These are phyloP conservation scores for Casuarina cunninghamiana DNA, from an alignment of 306 rosid species.

Conservation along the genomic window DNA sequence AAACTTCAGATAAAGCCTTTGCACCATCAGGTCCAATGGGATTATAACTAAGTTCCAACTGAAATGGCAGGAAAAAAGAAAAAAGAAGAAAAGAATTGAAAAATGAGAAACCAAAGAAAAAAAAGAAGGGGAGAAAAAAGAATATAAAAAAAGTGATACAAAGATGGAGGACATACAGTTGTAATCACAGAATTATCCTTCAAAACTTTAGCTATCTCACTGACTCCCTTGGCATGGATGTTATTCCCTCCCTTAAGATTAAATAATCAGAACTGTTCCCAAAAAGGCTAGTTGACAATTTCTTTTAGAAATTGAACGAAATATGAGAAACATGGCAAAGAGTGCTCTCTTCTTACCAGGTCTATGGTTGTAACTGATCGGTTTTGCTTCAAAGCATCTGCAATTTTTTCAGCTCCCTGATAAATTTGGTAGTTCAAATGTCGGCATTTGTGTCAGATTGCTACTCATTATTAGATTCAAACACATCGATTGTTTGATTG, in stretches of 20 bases:
- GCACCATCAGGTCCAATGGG: slow-evolving; percentile 99
- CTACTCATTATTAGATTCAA: not conserved
- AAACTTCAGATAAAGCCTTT: slow-evolving; percentile 80
- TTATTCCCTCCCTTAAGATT: slow-evolving; percentile 85
- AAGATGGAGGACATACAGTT: slow-evolving; percentile 52
- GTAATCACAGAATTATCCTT: slow-evolving; percentile 81
- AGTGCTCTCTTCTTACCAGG: slow-evolving; percentile 53
- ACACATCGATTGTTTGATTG: not conserved
- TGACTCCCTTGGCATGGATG: slow-evolving; percentile 70
- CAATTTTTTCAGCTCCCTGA: slow-evolving; percentile 89
- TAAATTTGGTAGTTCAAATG: slow-evolving; percentile 8
- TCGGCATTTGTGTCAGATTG: not conserved
- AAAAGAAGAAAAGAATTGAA: not conserved
- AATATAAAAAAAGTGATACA: slow-evolving; percentile 5
- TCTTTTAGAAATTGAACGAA: not conserved
- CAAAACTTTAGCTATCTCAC: slow-evolving; percentile 68
- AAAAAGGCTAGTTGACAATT: not conserved
- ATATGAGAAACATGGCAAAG: slow-evolving; percentile 11
- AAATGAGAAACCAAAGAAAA: slow-evolving; percentile 11
- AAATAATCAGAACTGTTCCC: slow-evolving; percentile 30
- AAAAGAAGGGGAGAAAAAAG: slow-evolving; percentile 17
- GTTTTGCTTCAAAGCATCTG: slow-evolving; percentile 88
- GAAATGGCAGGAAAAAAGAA: slow-evolving; percentile 7
- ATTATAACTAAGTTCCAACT: slow-evolving; percentile 94
- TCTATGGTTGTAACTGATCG: slow-evolving; percentile 74